Conservation (phyloP, 2,329 filamentous ascomycete species). For the Pochonia chlamydosporia region DNA sequence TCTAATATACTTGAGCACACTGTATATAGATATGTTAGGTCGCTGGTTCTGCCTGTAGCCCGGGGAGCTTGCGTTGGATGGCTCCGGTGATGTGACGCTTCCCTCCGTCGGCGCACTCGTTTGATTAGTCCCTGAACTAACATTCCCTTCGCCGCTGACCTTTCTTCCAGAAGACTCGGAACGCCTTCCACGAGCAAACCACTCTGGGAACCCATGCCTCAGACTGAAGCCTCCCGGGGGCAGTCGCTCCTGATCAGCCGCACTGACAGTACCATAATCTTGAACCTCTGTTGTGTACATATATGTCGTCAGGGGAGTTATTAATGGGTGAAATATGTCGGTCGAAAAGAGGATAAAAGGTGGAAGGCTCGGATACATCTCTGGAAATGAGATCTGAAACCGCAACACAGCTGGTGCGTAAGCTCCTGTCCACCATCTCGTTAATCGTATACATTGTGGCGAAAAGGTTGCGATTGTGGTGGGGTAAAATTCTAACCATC, state of each 20-base stretch:
- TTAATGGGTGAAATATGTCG: constrained; percentile 91
- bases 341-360: constrained; percentile 84
- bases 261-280: constrained; percentile 71
- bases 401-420: constrained; percentile 83
- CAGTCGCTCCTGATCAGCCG: constrained; percentile 74
- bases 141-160: constrained; percentile 32
- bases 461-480: not conserved
- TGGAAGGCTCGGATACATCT: constrained; percentile 70
- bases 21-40: constrained; percentile 50
- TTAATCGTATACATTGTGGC: not conserved
- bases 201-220: constrained; percentile 82
- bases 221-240: constrained; percentile 88
- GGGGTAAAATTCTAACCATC: constrained; percentile 63
- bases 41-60: constrained; percentile 36
- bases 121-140: constrained; percentile 19
- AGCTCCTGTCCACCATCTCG: constrained; percentile 55
- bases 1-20: constrained; percentile 74
- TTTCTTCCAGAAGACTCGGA: constrained; percentile 33
- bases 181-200: constrained; percentile 64
- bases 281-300: constrained; percentile 80
- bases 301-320: constrained; percentile 90
- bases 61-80: constrained; percentile 21
- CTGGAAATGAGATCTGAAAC: constrained; percentile 84
- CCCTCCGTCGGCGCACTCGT: constrained; percentile 11
- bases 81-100: constrained; percentile 23